phyloP scores from a whole-genome alignment of 2,329 filamentous ascomycete genomes.

The Boeremia lycopersici region DNA sequence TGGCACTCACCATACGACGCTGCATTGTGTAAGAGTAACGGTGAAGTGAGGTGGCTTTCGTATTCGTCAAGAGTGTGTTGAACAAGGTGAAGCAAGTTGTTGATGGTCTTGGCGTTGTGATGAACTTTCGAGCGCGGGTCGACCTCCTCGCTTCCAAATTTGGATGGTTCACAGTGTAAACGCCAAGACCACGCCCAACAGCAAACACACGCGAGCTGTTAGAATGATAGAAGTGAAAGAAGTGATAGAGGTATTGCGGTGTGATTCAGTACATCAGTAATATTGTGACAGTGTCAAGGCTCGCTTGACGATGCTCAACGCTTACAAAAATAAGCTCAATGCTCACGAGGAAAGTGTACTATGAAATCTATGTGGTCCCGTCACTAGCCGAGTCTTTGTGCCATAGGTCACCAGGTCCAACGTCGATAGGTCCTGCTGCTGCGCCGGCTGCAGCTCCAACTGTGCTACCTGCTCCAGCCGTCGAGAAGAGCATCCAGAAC shows the following conservation, averaged over 20 bases:
- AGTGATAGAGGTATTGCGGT: neutral
- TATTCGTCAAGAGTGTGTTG: neutral
- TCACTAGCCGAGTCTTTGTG: constrained; percentile 8
- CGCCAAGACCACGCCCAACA: constrained; percentile 4
- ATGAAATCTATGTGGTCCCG: constrained; percentile 1
- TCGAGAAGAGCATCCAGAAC: constrained; percentile 85
- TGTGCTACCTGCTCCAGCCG: constrained; percentile 58
- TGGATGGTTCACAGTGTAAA: constrained; percentile 3
- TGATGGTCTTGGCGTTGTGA: constrained; percentile 12
- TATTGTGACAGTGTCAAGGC: neutral
- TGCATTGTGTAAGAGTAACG: constrained; percentile 38
- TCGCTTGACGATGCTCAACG: neutral
- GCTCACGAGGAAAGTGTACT: neutral
- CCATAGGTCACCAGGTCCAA: constrained; percentile 21
- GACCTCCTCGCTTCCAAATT: constrained; percentile 3
- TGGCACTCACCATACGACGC: constrained; percentile 52
- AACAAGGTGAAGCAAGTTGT: neutral
- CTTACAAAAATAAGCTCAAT: neutral
- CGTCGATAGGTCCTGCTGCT: constrained; percentile 38
- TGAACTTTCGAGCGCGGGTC: constrained; percentile 12
- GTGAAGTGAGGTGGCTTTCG: neutral
- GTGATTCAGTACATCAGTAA: neutral
- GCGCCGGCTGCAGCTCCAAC: constrained; percentile 32
- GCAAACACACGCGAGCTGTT: neutral
- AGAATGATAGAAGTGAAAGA: neutral